Base-by-base conservation (phyloP, 2,329 filamentous ascomycete genomes). In the Hortaea sp. region DNA sequence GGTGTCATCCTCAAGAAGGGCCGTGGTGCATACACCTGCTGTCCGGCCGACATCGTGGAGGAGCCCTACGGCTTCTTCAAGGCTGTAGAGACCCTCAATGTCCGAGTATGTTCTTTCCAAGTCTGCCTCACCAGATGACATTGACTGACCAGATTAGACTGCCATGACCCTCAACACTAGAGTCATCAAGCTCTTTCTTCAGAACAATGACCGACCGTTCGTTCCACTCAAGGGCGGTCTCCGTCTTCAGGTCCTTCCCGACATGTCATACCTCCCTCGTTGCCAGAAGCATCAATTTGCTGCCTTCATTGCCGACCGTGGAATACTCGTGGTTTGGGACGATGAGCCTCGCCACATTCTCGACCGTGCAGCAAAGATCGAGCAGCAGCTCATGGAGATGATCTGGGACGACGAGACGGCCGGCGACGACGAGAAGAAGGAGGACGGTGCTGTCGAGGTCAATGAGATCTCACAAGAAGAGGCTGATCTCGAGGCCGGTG, bases 121-220 rank as follows among this genome's bases (percentile, higher is more conserved):
- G 52, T 11, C 41, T 29, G 35, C 20, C 4, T 2, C 9, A 35
- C 32, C 7, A 2, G 32, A 4, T 35, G 32, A 4, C 32, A 2
- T 2, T 20, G 2, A 39, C 37, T 39, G 37, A 39, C 5, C 3
- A n/a, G 3, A 41, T 60, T 48, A 82, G 76, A 78, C 74, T 55
- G 80, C 80, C 43, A 81, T 84, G 74, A 85, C 81, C 3, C 71
- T 84, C 52, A 81, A 78, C 58, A 84, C 80, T 3, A 70, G 74
- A 48, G 74, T 83, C 37, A 79, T 84, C 56, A 75, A 77, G 52
- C 70, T 80, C 29, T 73, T 84, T 51, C 66, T 83, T 5, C 66
- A 73, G 47, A 65, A 70, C 42, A 71, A 68, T 40, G 66, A 71
- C 20, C 53, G 68, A 20, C 66, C 75, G 11, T 80, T 75, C 52